Base-by-base conservation (phyloP, 1,139 yeast species). In the Blastobotrys petasosporus region DNA sequence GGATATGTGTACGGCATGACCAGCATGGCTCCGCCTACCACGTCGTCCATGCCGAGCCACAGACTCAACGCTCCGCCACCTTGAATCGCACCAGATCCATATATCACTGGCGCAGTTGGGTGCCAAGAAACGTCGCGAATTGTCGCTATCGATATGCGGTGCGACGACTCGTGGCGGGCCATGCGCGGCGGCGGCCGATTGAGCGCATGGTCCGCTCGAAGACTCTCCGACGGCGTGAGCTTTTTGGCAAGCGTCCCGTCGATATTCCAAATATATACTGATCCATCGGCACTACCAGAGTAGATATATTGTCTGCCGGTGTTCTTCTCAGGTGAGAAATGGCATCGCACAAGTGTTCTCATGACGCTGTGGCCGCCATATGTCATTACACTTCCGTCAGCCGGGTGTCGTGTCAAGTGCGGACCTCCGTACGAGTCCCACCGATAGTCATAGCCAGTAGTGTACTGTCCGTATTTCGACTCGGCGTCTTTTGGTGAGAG, bases 221-320 rank as follows among this genome's bases (percentile, higher is more conserved):
- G 36, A 4, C 37, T 30, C 4, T 30, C 25, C 2, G 45, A 31
- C 3, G 42, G 39, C 31, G 52, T 47, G 8, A 55, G 45, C 4
- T 42, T 42, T 3, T 53, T 39, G 1, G 51, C 52, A 5, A 61
- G 49, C 11, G 55, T 52, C 9, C 67, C 67, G 46, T 62, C 63
- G 12, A 63, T 8, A 39, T 59, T 53, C 66, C 66, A 63, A 29
- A 63, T 57, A 46, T 55, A 59, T 4, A 62, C 57, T 23, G 50
- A 42, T 17, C 66, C 66, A 37, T 59, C 59, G 2, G 63, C 51
- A 1, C 65, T 61, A 1, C 68, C 68, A 4, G 66, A 60, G 47
- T 63, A 63, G 23, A 64, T 51, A 43, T 59, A 64, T 37, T 60
- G 64, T 43, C 56, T 54, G 13, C 59, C 63, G 2, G 66, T 58